phyloP scores from a whole-genome alignment of 2,329 filamentous ascomycete species.

The Scytalidium lignicola region DNA sequence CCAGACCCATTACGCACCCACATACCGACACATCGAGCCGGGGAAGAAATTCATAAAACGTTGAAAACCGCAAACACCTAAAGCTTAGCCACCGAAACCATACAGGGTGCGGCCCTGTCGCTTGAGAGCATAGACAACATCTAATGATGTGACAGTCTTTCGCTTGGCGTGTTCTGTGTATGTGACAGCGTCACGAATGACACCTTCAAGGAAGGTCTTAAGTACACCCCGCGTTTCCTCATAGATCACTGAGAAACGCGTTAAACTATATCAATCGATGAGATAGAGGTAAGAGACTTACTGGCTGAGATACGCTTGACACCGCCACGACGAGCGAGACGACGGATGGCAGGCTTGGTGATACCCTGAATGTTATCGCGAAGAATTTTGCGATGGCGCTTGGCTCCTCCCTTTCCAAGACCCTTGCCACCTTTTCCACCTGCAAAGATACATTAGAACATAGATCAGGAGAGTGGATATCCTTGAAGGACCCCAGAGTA shows the following conservation, averaged over 20 bases:
- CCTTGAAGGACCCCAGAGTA: too few relatives aligned
- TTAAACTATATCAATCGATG: conserved; percentile 9
- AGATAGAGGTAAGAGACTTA: conserved; percentile 1
- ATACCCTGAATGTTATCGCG: conserved; percentile 99
- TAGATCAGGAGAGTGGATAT: too few relatives aligned
- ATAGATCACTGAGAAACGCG: conserved; percentile 62
- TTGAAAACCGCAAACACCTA: conserved; percentile 13
- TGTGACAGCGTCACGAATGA: conserved; percentile 73
- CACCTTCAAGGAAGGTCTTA: conserved; percentile 74
- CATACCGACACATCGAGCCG: conserved; percentile 9
- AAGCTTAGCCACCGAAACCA: conserved; percentile 59
- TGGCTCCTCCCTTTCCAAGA: conserved; percentile 96
- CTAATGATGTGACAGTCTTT: conserved; percentile 63
- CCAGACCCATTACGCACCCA: conserved; percentile 18
- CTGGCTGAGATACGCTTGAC: conserved; percentile 72
- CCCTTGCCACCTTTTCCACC: conserved; percentile 96
- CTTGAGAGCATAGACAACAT: conserved; percentile 62
- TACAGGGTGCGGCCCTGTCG: conserved; percentile 62
- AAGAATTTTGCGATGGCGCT: conserved; percentile 98
- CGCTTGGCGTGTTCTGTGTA: conserved; percentile 82
- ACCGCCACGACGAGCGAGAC: conserved; percentile 89
- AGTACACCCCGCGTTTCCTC: conserved; percentile 75
- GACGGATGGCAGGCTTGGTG: conserved; percentile 74
- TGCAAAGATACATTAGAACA: conserved; percentile 46
- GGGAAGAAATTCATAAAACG: conserved; percentile 23